Conservation (phyloP, 257 asterid species). For the Fraxinus americana region DNA sequence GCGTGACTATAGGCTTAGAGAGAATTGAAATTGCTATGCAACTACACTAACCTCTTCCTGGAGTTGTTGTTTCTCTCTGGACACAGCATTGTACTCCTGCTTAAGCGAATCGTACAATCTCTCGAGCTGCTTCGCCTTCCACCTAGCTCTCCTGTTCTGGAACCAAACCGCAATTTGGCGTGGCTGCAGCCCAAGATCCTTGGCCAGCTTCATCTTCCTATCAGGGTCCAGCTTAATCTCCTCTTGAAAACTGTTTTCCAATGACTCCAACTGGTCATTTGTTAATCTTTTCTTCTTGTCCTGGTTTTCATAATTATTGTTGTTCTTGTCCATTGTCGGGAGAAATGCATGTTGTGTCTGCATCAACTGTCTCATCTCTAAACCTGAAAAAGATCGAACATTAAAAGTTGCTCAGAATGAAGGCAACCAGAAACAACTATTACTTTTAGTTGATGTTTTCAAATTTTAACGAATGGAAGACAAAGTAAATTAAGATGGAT, state of each 20-base stretch:
- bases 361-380: constrained; percentile 67
- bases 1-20: too few relatives aligned
- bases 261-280: constrained; percentile 80
- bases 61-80: constrained; percentile 81
- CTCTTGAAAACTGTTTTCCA: constrained; percentile 88
- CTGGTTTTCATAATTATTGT: constrained; percentile 33
- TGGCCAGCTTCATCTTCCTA: constrained; percentile 84
- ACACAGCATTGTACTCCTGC: constrained; percentile 69
- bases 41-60: constrained; percentile 69
- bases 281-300: constrained; percentile 81
- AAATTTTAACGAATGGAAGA: constrained; percentile 29
- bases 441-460: constrained; percentile 2
- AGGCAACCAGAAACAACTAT: neutral
- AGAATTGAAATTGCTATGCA: neutral
- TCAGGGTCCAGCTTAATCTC: constrained; percentile 95
- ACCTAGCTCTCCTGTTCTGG: constrained; percentile 90
- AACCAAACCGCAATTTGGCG: constrained; percentile 97
- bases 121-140: constrained; percentile 96
- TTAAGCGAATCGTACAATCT: constrained; percentile 74
- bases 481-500: neutral
- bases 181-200: constrained; percentile 86
- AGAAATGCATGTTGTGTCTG: constrained; percentile 33
- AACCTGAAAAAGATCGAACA: constrained; percentile 33
- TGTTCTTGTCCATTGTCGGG: constrained; percentile 43
- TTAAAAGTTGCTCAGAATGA: neutral